Percentiles rank a stretch among this genome's conserved stretches.
These are phyloP conservation scores for Ogataea corticis DNA, from an alignment of 805 yeast genomes.

Conservation along the genomic window DNA sequence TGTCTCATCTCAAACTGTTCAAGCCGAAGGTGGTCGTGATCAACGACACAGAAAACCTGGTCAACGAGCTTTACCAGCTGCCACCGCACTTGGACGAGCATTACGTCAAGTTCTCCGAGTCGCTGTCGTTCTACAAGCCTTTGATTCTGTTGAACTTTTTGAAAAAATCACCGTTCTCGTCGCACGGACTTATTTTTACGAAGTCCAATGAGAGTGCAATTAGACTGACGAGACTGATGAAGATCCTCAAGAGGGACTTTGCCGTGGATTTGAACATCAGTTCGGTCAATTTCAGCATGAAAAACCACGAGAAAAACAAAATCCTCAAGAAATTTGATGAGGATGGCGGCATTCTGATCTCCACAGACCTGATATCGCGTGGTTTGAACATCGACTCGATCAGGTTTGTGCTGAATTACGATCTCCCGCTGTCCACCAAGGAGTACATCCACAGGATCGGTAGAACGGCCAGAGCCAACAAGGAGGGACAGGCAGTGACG, in stretches of 20 bases:
- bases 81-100: conserved; percentile 50
- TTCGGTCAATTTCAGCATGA: conserved; percentile 61
- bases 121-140: conserved; percentile 62
- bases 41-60: conserved; percentile 48
- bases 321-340: conserved; percentile 59
- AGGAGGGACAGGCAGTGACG: conserved; percentile 71
- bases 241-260: conserved; percentile 38
- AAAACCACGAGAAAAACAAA: conserved; percentile 52
- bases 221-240: conserved; percentile 67
- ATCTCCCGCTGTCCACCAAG: conserved; percentile 81
- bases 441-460: conserved; percentile 97
- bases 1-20: conserved; percentile 66
- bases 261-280: conserved; percentile 29
- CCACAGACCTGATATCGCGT: conserved; percentile 93
- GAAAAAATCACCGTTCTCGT: conserved; percentile 29
- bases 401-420: conserved; percentile 82
- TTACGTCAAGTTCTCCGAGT: conserved; percentile 30
- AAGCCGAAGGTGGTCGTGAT: conserved; percentile 76
- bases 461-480: conserved; percentile 93
- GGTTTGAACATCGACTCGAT: conserved; percentile 82
- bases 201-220: conserved; percentile 84
- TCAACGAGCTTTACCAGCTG: conserved; percentile 58
- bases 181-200: conserved; percentile 60
- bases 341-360: conserved; percentile 54
- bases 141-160: conserved; percentile 63